Evolutionary conservation across 345 rosid species (phyloP).

Genomic region (Salix purpurea): DNA sequence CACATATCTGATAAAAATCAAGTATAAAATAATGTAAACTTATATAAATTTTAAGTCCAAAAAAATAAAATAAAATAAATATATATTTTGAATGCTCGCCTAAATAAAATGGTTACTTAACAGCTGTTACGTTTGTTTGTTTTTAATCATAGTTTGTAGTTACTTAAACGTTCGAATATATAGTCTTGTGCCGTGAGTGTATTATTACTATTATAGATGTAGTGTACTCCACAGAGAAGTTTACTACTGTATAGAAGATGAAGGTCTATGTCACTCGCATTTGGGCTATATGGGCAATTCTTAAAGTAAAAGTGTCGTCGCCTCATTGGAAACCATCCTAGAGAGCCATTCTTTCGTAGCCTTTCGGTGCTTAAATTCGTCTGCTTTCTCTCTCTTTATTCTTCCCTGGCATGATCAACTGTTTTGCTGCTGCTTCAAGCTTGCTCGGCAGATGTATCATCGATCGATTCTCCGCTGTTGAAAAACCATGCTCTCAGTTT

Average conservation of each 20-base stretch:
- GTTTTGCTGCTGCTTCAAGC: slow-evolving; percentile 18
- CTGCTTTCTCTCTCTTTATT: slow-evolving; percentile 25
- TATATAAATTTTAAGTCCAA: too few relatives aligned
- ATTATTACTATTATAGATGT: not conserved
- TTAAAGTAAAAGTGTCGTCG: slow-evolving; percentile 28
- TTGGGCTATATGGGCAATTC: not conserved
- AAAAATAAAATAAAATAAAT: too few relatives aligned
- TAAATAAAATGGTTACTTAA: too few relatives aligned
- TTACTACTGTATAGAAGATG: not conserved
- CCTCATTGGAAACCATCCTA: slow-evolving; percentile 40
- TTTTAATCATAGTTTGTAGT: not conserved
- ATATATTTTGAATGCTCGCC: too few relatives aligned
- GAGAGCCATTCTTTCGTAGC: slow-evolving; percentile 23
- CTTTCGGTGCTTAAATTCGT: slow-evolving; percentile 68
- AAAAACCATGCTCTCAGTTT: not conserved
- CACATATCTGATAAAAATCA: too few relatives aligned
- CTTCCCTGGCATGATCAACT: slow-evolving; percentile 10
- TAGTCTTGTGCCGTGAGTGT: not conserved
- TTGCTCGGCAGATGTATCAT: not conserved
- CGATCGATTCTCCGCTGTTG: slow-evolving; percentile 1
- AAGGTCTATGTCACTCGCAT: not conserved
- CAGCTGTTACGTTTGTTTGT: not conserved
- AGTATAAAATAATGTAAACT: too few relatives aligned
- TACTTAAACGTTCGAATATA: not conserved
- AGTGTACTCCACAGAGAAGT: not conserved